Evolutionary conservation across 2,329 filamentous ascomycete species (phyloP).

Genomic region (Calonectria pauciramosa): DNA sequence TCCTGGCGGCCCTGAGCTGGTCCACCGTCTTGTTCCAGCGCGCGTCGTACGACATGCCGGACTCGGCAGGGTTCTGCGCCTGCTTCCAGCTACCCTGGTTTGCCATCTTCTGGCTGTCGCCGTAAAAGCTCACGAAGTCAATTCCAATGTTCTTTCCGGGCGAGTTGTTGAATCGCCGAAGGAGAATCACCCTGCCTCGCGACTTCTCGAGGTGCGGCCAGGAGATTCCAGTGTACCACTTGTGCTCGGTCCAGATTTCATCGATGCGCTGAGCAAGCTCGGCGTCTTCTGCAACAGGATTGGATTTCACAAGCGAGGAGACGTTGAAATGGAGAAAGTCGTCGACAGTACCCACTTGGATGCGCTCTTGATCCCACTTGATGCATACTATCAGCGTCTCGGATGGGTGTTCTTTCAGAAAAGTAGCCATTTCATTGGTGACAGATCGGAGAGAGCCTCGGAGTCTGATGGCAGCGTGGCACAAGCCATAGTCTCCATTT

Average conservation of each 20-base stretch:
- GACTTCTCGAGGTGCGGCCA: slow-evolving; percentile 8
- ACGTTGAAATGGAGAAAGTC: slow-evolving; percentile 2
- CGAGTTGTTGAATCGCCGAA: slow-evolving; percentile 6
- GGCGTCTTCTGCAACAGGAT: not conserved
- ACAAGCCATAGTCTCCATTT: slow-evolving; percentile 7
- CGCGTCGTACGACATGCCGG: not conserved
- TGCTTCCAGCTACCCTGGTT: not conserved
- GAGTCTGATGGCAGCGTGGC: slow-evolving; percentile 3
- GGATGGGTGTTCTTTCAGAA: not conserved
- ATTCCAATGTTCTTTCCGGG: slow-evolving; percentile 4
- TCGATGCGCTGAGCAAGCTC: not conserved
- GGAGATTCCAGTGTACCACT: slow-evolving; percentile 1
- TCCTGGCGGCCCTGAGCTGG: not conserved
- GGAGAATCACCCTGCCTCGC: slow-evolving; percentile 6
- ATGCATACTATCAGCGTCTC: slow-evolving; percentile 4
- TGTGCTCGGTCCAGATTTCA: slow-evolving; percentile 14
- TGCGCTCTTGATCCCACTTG: slow-evolving; percentile 10
- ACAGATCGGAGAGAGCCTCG: not conserved
- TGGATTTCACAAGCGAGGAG: slow-evolving; percentile 1
- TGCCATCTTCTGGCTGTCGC: not conserved
- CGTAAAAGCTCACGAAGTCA: not conserved
- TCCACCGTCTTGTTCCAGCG: slow-evolving; percentile 6
- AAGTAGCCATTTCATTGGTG: not conserved
- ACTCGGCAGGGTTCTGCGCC: slow-evolving; percentile 1
- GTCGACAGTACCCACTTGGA: not conserved